phyloP scores from a whole-genome alignment of 495 filamentous ascomycete species.

The Penicillium subrubescens region DNA sequence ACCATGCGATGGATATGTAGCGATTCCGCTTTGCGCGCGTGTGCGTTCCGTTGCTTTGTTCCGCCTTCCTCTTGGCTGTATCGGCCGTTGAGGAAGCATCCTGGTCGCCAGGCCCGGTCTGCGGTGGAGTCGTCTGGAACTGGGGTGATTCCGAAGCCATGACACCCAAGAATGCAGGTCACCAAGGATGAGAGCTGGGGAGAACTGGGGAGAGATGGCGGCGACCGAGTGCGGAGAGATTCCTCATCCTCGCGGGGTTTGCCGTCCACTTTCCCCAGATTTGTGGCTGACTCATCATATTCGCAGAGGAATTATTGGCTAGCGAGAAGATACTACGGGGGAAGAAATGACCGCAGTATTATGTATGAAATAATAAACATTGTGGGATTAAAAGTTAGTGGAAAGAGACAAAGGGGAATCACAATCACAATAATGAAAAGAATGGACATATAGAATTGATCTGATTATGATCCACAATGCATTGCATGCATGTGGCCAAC shows the following conservation, averaged over 20 bases:
- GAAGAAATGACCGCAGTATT: background rate
- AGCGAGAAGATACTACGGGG: background rate
- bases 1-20: slow-evolving; percentile 94
- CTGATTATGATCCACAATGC: background rate
- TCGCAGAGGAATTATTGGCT: slow-evolving; percentile 11
- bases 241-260: slow-evolving; percentile 43
- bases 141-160: slow-evolving; percentile 48
- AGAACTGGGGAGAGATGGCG: slow-evolving; percentile 20
- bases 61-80: slow-evolving; percentile 50
- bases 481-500: background rate
- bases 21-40: slow-evolving; percentile 61
- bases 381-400: background rate
- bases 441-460: background rate
- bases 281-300: slow-evolving; percentile 27
- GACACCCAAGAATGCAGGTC: slow-evolving; percentile 1
- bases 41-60: slow-evolving; percentile 49
- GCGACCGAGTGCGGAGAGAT: slow-evolving; percentile 45
- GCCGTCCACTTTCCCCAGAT: slow-evolving; percentile 38
- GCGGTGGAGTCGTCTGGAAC: slow-evolving; percentile 30
- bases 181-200: slow-evolving; percentile 13
- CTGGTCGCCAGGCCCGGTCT: slow-evolving; percentile 28
- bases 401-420: background rate
- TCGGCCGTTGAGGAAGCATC: slow-evolving; percentile 28
- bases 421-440: background rate
- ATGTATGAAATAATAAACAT: background rate